Conservation (phyloP, 1,284 basidiomycete genomes). For the Puccinia brachypodii region DNA sequence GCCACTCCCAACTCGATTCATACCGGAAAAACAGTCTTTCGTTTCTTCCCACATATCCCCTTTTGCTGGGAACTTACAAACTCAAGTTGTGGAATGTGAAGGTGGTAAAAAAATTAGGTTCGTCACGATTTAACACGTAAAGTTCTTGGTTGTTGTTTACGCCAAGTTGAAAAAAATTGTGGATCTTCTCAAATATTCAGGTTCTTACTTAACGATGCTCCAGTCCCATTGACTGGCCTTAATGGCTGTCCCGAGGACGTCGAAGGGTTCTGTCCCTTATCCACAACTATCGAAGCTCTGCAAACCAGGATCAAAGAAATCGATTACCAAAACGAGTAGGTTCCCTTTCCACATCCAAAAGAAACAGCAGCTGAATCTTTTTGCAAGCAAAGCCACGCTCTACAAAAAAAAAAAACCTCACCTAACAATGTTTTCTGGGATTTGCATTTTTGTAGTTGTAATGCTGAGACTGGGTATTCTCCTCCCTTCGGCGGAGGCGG, state of each 20-base stretch:
- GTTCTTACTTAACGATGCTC: slow-evolving; percentile 44
- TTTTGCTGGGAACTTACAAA: slow-evolving; percentile 65
- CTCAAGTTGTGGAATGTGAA: slow-evolving; percentile 65
- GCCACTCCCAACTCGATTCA: slow-evolving; percentile 71
- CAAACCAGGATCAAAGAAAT: slow-evolving; percentile 32
- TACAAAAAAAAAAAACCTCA: too few relatives aligned
- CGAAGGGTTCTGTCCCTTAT: slow-evolving; percentile 36
- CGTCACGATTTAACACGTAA: background rate
- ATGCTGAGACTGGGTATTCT: slow-evolving; percentile 11
- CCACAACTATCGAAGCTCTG: slow-evolving; percentile 22
- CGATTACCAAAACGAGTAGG: slow-evolving; percentile 43
- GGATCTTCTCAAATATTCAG: background rate
- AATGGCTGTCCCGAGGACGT: slow-evolving; percentile 20
- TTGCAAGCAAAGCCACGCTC: too few relatives aligned
- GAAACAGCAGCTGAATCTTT: too few relatives aligned
- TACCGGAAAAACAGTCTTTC: slow-evolving; percentile 64
- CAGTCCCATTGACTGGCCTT: slow-evolving; percentile 40
- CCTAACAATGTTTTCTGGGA: slow-evolving; percentile 53
- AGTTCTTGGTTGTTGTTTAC: background rate
- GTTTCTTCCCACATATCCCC: slow-evolving; percentile 61
- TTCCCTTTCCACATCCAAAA: background rate
- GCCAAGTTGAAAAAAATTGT: background rate
- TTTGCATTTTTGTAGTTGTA: slow-evolving; percentile 14
- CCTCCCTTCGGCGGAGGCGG: slow-evolving; percentile 44
- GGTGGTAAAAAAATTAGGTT: slow-evolving; percentile 39